Evolutionary conservation across 1,139 yeast species (phyloP).

Genomic region (Geotrichum reessii): DNA sequence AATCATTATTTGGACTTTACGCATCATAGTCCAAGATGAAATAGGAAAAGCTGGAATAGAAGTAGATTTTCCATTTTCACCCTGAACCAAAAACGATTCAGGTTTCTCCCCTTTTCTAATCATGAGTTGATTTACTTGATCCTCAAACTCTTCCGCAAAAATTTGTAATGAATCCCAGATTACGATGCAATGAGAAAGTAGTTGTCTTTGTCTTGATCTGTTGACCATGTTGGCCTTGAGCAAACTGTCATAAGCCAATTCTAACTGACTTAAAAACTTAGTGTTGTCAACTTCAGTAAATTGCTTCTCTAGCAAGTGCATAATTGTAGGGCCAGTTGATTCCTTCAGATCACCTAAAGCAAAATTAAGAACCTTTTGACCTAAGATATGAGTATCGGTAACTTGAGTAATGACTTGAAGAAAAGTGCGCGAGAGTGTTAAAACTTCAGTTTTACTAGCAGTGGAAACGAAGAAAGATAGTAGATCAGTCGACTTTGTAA

Average conservation of each 20-base stretch:
- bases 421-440: slow-evolving; percentile 32
- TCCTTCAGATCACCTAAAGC: slow-evolving; percentile 33
- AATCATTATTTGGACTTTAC: slow-evolving; percentile 64
- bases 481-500: slow-evolving; percentile 28
- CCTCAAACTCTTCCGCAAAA: slow-evolving; percentile 85
- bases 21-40: slow-evolving; percentile 61
- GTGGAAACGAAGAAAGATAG: slow-evolving; percentile 23
- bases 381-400: slow-evolving; percentile 22
- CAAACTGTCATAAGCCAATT: slow-evolving; percentile 8
- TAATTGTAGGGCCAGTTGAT: slow-evolving; percentile 23
- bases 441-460: slow-evolving; percentile 19
- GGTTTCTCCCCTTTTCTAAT: slow-evolving; percentile 1
- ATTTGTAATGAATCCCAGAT: slow-evolving; percentile 82
- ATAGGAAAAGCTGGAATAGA: slow-evolving; percentile 46
- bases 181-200: slow-evolving; percentile 49
- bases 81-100: slow-evolving; percentile 2
- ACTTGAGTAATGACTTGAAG: slow-evolving; percentile 23
- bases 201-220: slow-evolving; percentile 77
- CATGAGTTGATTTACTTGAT: slow-evolving; percentile 66
- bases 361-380: slow-evolving; percentile 29
- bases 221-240: slow-evolving; percentile 43
- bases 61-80: neutral
- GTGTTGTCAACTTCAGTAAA: slow-evolving; percentile 5
- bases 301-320: slow-evolving; percentile 4
- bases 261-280: slow-evolving; percentile 4